A percentile compares a stretch with the other conserved stretches of the same genome.
Conservation (phyloP, 768 basidiomycete genomes). For the Mycena galericulata region DNA sequence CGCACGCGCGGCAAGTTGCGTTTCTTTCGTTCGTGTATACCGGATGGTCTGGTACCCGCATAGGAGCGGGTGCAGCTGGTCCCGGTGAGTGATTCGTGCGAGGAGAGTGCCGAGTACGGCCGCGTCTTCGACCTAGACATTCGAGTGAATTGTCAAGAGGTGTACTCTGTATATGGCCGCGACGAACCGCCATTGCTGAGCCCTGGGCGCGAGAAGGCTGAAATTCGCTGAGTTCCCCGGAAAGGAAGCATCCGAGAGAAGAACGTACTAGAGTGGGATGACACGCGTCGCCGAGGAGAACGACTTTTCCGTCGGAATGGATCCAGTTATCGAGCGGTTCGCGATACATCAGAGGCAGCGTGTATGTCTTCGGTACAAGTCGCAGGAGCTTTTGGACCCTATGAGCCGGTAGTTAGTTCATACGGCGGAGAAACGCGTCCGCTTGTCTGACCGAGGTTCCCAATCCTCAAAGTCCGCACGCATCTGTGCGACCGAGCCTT, state of each 20-base stretch:
- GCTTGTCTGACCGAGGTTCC: constrained; percentile 56
- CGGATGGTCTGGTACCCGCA: constrained; percentile 66
- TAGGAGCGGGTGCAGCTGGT: constrained; percentile 60
- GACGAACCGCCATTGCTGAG: constrained; percentile 61
- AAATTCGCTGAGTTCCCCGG: neutral
- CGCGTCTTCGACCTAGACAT: constrained; percentile 62
- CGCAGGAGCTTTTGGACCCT: constrained; percentile 60
- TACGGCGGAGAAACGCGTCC: neutral
- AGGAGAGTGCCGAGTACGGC: constrained; percentile 64
- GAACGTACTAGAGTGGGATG: constrained; percentile 61
- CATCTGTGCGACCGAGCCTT: constrained; percentile 60
- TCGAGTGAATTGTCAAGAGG: neutral
- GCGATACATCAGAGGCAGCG: constrained; percentile 63
- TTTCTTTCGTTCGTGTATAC: constrained; percentile 59
- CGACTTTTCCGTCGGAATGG: constrained; percentile 55
- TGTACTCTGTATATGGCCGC: neutral
- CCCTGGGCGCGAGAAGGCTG: constrained; percentile 69
- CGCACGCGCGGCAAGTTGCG: constrained; percentile 61
- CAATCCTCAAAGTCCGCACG: constrained; percentile 58
- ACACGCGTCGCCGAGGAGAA: constrained; percentile 65
- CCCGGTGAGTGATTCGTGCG: constrained; percentile 54
- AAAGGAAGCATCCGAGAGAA: neutral
- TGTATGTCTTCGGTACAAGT: constrained; percentile 58
- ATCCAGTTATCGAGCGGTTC: constrained; percentile 62
- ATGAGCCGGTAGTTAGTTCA: neutral